Evolutionary conservation across 176 grass and related monocot species (phyloP), one percentile per base, ranked within the genome.

Genomic region (Typha latifolia): DNA sequence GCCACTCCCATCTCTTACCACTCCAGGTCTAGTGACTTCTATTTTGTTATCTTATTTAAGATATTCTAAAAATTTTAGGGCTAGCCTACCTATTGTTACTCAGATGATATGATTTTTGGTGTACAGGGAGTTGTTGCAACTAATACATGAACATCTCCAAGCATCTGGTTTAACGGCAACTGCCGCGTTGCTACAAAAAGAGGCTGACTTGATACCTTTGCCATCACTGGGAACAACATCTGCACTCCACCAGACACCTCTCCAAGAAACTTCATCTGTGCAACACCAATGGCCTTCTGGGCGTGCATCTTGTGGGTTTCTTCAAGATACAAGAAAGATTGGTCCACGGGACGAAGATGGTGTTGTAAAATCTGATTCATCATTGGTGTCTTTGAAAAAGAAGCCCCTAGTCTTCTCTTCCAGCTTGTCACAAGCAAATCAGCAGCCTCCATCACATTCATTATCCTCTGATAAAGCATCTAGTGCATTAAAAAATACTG

Each of bases 1-100:
- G 94, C 94, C 59, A 93, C 94, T 78, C 94, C 89, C 59, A 87
- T 99, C 64, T 85, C 89, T 12, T 99, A 99, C 69, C 89, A 99
- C 56, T 99, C 94, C 23, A 99, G 91, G 91, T 96, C 82, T 74
- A 66, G 27, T 57, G 64, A 49, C 32, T 69, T n/a, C 63, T 4
- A 77, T 51, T 22, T 62, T 78, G 71, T 4, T 12, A n/a, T 73
- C 16, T 57, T 72, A 27, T 48, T 4, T 72, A 19, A 29, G 12
- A 59, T 22, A 19, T 59, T 22, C 16, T 16, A 21, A 14, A 12
- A 19, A 11, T 59, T 59, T 59, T 21, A 22, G 22, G 78, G 69
- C 18, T 64, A 71, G 4, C 18, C 68, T 12, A 66, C 48, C 67
- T 75, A 49, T 76, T 13, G 2, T 59, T 77, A 69, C 49, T 65